These are phyloP conservation scores for Candolleomyces aberdarensis DNA, from an alignment of 768 basidiomycete species.

Conservation along the genomic window DNA sequence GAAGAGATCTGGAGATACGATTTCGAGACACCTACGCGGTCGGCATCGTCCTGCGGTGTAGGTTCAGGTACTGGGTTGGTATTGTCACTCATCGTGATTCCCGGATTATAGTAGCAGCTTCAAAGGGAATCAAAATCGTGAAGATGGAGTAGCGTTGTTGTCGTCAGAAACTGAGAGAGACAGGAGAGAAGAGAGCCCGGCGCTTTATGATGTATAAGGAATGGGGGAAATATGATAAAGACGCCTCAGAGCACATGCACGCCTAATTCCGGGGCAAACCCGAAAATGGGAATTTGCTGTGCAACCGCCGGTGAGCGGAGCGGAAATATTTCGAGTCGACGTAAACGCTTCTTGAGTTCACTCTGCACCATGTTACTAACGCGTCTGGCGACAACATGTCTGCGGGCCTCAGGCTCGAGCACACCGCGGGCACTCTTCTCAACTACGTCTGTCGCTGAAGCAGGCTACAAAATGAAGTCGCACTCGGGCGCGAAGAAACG, in stretches of 20 bases:
- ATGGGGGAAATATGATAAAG: not conserved
- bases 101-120: not conserved
- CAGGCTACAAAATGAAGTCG: conserved; percentile 75
- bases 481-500: conserved; percentile 82
- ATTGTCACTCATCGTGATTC: conserved; percentile 35
- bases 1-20: not conserved
- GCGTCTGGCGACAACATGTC: conserved; percentile 22
- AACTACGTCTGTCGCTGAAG: conserved; percentile 49
- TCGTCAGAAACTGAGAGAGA: not conserved
- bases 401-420: conserved; percentile 15
- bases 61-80: conserved; percentile 17
- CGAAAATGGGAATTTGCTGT: no score
- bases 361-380: conserved; percentile 20
- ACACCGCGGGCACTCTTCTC: conserved; percentile 50
- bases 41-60: conserved; percentile 74
- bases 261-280: not conserved
- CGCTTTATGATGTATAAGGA: no score
- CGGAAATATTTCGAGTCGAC: not conserved
- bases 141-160: not conserved
- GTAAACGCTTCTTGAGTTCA: not conserved
- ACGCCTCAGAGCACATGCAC: not conserved
- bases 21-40: conserved; percentile 50
- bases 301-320: no score
- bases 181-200: not conserved
- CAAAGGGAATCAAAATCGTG: not conserved